Evolutionary conservation across 2,329 filamentous ascomycete genomes (phyloP).

Genomic region (Colletotrichum shisoi): DNA sequence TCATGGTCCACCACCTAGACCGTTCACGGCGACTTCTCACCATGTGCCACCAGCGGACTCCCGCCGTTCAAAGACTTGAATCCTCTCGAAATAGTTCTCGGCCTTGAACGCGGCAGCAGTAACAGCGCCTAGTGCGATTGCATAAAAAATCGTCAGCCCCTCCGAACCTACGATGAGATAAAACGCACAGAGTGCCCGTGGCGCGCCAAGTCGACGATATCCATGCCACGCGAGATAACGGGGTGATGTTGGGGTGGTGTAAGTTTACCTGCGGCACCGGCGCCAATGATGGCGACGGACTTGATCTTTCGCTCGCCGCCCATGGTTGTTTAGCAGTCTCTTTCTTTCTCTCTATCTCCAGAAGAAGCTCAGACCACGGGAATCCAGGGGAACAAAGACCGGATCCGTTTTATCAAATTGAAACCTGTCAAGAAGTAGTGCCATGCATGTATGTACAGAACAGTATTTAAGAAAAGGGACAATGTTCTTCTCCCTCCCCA

Average conservation of each 20-base stretch:
- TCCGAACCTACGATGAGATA: not conserved
- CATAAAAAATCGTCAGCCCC: not conserved
- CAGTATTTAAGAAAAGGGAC: constrained; percentile 2
- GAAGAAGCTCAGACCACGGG: not conserved
- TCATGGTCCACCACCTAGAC: not conserved
- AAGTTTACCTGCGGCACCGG: constrained; percentile 52
- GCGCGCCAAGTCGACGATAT: not conserved
- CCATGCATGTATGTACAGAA: not conserved
- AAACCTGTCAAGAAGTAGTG: not conserved
- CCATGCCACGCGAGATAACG: too few species aligned
- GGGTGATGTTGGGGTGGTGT: not conserved
- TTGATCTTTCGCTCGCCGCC: constrained; percentile 44
- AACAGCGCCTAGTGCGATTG: constrained; percentile 51
- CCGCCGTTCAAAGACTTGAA: constrained; percentile 54
- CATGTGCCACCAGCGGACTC: constrained; percentile 57
- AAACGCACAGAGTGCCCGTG: too few species aligned
- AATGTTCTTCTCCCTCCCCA: not conserved
- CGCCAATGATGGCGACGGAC: constrained; percentile 55
- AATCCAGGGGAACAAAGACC: too few species aligned
- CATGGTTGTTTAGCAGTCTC: constrained; percentile 25
- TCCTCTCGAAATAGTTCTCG: constrained; percentile 54
- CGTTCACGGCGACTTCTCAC: constrained; percentile 42
- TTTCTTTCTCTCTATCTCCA: not conserved
- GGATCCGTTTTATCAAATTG: not conserved
- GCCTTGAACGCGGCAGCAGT: constrained; percentile 57